Conservation (phyloP, 208 protist genomes). For the Leptomonas pyrrhocoris region DNA sequence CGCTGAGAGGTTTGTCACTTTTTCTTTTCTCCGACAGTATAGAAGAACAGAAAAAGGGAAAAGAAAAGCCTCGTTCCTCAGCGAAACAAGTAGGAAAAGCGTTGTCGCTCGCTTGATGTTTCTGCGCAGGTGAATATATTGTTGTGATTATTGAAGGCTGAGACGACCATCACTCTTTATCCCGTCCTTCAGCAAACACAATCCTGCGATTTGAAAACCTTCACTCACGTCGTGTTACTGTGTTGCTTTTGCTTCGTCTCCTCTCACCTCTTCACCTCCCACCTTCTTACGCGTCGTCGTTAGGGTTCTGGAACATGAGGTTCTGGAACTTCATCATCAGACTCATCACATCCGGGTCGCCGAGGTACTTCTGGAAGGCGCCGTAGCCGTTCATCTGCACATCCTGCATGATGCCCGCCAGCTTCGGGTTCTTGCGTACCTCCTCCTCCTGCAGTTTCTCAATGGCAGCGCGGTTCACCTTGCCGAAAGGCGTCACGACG, state of each 20-base stretch:
- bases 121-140: too few species aligned
- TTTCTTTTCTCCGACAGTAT: too few species aligned
- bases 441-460: conserved; percentile 78
- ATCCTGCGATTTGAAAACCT: neutral
- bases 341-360: conserved; percentile 90
- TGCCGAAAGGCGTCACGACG: conserved; percentile 82
- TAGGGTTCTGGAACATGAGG: conserved; percentile 49
- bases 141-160: too few species aligned
- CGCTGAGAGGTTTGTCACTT: too few species aligned
- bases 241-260: neutral
- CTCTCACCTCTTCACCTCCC: neutral
- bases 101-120: too few species aligned
- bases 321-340: conserved; percentile 88
- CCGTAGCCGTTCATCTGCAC: conserved; percentile 77
- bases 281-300: conserved; percentile 7
- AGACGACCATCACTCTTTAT: too few species aligned
- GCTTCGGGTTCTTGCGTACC: conserved; percentile 82
- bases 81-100: too few species aligned
- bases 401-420: conserved; percentile 83
- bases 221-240: neutral
- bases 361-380: conserved; percentile 92
- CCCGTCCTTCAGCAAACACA: neutral
- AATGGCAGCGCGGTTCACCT: conserved; percentile 62
- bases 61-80: too few species aligned
- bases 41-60: too few species aligned